Conservation (phyloP, 2,329 filamentous ascomycete species). For the Aspergillus aculeatus region DNA sequence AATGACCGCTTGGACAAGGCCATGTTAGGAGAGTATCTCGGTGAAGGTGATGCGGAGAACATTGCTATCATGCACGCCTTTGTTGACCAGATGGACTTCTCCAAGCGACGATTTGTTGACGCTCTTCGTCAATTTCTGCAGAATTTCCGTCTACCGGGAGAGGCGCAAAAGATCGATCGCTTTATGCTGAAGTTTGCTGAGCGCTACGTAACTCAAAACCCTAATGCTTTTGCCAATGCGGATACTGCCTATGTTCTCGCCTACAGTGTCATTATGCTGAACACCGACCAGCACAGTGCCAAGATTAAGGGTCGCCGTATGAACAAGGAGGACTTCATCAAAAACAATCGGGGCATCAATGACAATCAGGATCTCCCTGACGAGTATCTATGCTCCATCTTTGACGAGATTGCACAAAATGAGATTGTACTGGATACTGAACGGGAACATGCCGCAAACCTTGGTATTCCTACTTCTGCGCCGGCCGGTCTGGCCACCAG, state of each 20-base stretch:
- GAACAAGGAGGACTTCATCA: constrained; percentile 97
- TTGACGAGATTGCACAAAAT: constrained; percentile 84
- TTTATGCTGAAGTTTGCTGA: constrained; percentile 99
- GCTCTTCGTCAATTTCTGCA: constrained; percentile 88
- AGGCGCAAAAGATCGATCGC: constrained; percentile 98
- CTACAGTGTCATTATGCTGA: constrained; percentile 95
- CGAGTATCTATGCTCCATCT: constrained; percentile 86
- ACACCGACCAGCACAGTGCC: constrained; percentile 89
- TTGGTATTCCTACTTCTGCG: constrained; percentile 63
- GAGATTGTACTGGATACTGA: constrained; percentile 96
- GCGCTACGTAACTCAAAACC: constrained; percentile 90
- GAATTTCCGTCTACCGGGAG: constrained; percentile 89
- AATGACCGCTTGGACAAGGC: constrained; percentile 88
- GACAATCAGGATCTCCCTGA: constrained; percentile 90
- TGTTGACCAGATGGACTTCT: constrained; percentile 92
- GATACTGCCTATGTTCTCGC: constrained; percentile 95
- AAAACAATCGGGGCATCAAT: constrained; percentile 98
- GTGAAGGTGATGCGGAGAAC: constrained; percentile 88
- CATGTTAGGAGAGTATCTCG: constrained; percentile 88
- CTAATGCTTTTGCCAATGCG: constrained; percentile 95
- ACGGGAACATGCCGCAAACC: constrained; percentile 79
- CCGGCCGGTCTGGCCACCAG: constrained; percentile 71
- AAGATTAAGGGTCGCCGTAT: constrained; percentile 81
- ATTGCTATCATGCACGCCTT: constrained; percentile 99
- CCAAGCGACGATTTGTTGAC: constrained; percentile 87